Conservation (phyloP, 1,284 basidiomycete species). For the Cryptococcus sp. region DNA sequence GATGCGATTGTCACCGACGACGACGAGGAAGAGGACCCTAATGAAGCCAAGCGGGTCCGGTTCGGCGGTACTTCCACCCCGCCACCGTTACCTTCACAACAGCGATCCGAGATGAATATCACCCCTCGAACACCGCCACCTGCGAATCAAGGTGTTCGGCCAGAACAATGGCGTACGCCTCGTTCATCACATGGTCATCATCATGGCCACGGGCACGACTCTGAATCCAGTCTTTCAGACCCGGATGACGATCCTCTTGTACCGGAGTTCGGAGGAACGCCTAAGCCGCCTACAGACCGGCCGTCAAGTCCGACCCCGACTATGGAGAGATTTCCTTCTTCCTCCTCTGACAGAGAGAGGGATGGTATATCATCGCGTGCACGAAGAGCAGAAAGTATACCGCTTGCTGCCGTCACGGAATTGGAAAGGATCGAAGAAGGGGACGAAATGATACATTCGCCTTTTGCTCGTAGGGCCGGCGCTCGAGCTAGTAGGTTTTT, state of each 20-base stretch:
- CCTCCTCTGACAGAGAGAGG: background rate
- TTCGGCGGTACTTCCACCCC: slow-evolving; percentile 5
- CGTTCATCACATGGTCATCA: slow-evolving; percentile 4
- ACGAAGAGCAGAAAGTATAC: slow-evolving; percentile 3
- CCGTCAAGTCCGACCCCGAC: slow-evolving; percentile 9
- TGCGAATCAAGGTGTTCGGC: slow-evolving; percentile 29
- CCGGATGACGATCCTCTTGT: slow-evolving; percentile 7
- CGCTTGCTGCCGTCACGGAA: slow-evolving; percentile 13
- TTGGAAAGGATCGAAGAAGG: slow-evolving; percentile 19
- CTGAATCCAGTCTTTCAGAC: background rate
- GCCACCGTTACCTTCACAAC: background rate
- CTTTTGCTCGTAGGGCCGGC: background rate
- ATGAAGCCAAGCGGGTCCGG: slow-evolving; percentile 14
- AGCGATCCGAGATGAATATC: background rate
- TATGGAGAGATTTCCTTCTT: slow-evolving; percentile 7
- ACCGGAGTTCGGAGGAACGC: slow-evolving; percentile 19
- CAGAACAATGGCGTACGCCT: slow-evolving; percentile 37
- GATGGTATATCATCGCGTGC: background rate
- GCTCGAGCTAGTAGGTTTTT: too few relatives aligned
- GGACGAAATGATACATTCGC: slow-evolving; percentile 7
- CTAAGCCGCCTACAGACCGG: slow-evolving; percentile 13
- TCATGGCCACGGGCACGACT: background rate
- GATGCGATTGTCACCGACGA: background rate
- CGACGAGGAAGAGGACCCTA: slow-evolving; percentile 3
- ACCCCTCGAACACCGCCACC: slow-evolving; percentile 37